phyloP scores from a whole-genome alignment of 306 rosid genomes.

The Chamaecrista fasciculata region DNA sequence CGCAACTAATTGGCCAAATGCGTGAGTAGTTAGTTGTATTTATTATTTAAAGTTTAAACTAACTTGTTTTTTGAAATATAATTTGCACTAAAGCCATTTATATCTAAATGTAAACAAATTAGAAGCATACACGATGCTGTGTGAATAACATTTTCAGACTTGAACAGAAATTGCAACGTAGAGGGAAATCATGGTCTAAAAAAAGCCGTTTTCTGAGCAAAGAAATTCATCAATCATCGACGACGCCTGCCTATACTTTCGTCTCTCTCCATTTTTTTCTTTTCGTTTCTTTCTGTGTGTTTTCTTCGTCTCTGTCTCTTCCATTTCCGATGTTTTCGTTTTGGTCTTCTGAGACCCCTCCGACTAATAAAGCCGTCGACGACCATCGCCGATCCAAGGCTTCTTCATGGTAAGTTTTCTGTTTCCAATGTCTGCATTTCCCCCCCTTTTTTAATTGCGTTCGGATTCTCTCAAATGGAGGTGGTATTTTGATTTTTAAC shows the following conservation, averaged over 20 bases:
- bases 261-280: slow-evolving; percentile 1
- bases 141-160: not conserved
- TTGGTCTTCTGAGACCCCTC: slow-evolving; percentile 29
- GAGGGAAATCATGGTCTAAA: not conserved
- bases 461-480: not conserved
- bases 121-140: not conserved
- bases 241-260: slow-evolving; percentile 46
- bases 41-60: no score
- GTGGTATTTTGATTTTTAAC: not conserved
- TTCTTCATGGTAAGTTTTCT: slow-evolving; percentile 39
- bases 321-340: not conserved
- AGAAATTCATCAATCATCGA: no score
- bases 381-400: slow-evolving; percentile 36
- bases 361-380: slow-evolving; percentile 12
- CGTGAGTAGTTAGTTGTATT: no score
- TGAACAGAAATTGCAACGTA: not conserved
- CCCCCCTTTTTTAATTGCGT: slow-evolving; percentile 4
- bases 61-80: not conserved
- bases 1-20: no score
- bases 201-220: slow-evolving; percentile 46
- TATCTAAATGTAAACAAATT: not conserved
- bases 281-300: slow-evolving; percentile 19
- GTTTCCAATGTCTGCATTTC: not conserved
- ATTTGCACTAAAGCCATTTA: not conserved
- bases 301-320: slow-evolving; percentile 18